A percentile compares a stretch with the other conserved stretches of the same genome.
phyloP scores from a whole-genome alignment of 352 stramenopile genomes.

The Globisporangium recalcitrans region DNA sequence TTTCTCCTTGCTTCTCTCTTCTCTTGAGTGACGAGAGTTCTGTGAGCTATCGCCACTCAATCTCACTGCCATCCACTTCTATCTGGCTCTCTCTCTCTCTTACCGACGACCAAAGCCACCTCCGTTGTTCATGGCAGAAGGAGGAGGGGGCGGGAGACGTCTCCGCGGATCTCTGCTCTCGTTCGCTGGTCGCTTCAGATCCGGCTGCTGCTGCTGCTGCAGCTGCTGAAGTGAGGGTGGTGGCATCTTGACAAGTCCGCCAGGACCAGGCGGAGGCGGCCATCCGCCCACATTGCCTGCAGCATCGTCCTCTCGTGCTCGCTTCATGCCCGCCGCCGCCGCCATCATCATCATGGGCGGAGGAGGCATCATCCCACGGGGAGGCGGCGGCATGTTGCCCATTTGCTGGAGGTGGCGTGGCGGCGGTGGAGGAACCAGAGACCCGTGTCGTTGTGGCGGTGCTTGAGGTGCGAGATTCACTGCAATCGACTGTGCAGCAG shows the following conservation, averaged over 20 bases:
- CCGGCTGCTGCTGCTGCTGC: slow-evolving; percentile 9
- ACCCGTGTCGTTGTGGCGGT: slow-evolving; percentile 2
- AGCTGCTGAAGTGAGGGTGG: slow-evolving; percentile 5
- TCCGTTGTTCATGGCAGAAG: neutral
- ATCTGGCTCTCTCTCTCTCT: neutral
- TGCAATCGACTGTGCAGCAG: slow-evolving; percentile 20
- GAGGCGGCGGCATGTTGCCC: slow-evolving; percentile 36
- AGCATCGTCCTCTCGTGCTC: slow-evolving; percentile 11
- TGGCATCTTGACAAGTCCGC: slow-evolving; percentile 7
- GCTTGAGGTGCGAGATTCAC: neutral
- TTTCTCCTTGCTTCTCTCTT: neutral
- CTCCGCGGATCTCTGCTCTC: slow-evolving; percentile 14
- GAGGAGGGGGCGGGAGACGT: slow-evolving; percentile 5
- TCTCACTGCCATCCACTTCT: neutral
- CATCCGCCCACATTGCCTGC: slow-evolving; percentile 3
- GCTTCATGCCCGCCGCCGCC: slow-evolving; percentile 17
- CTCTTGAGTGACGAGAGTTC: neutral
- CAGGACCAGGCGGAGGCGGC: slow-evolving; percentile 11
- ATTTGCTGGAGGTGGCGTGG: slow-evolving; percentile 44
- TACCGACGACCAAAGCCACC: slow-evolving; percentile 9
- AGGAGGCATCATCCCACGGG: slow-evolving; percentile 13
- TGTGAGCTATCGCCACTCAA: neutral
- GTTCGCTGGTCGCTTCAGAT: slow-evolving; percentile 12
- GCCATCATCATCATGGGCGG: slow-evolving; percentile 17
- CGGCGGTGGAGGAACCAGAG: slow-evolving; percentile 30